phyloP scores from a whole-genome alignment of 495 filamentous ascomycete species.

The Neurospora sp. region DNA sequence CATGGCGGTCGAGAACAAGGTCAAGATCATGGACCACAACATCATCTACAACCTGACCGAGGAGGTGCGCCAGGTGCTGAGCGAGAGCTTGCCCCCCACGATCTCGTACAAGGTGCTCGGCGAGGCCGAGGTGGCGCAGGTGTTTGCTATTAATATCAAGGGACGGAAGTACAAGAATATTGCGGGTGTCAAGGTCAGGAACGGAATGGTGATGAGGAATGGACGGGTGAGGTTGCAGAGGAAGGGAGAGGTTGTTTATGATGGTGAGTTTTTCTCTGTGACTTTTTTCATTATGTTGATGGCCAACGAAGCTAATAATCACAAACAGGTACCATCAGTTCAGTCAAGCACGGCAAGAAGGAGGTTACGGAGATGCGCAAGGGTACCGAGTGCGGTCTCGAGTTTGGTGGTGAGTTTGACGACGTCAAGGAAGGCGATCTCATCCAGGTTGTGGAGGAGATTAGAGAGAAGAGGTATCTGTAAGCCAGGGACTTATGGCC shows the following conservation, averaged over 20 bases:
- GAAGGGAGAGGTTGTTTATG: slow-evolving; percentile 54
- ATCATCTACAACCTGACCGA: slow-evolving; percentile 90
- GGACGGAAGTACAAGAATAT: slow-evolving; percentile 57
- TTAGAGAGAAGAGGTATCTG: slow-evolving; percentile 57
- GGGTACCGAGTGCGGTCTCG: slow-evolving; percentile 85
- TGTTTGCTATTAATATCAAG: slow-evolving; percentile 76
- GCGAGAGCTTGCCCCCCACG: slow-evolving; percentile 52
- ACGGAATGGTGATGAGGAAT: slow-evolving; percentile 55
- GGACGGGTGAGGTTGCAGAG: slow-evolving; percentile 64
- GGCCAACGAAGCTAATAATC: not conserved
- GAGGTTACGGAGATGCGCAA: slow-evolving; percentile 82
- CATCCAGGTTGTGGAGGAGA: slow-evolving; percentile 78
- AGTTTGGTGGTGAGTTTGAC: slow-evolving; percentile 62
- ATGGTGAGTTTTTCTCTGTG: slow-evolving; percentile 49
- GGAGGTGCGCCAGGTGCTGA: slow-evolving; percentile 60
- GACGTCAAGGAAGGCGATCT: slow-evolving; percentile 73
- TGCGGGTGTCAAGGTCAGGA: slow-evolving; percentile 81
- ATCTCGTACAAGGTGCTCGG: slow-evolving; percentile 62
- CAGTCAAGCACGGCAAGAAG: slow-evolving; percentile 87
- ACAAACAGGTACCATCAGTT: slow-evolving; percentile 55
- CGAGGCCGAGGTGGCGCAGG: slow-evolving; percentile 75
- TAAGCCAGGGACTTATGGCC: slow-evolving; percentile 27
- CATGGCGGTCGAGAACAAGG: slow-evolving; percentile 57
- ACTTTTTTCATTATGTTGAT: not conserved
- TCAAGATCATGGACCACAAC: slow-evolving; percentile 73